phyloP scores from a whole-genome alignment of 208 protist species.

The Crithidia bombi region DNA sequence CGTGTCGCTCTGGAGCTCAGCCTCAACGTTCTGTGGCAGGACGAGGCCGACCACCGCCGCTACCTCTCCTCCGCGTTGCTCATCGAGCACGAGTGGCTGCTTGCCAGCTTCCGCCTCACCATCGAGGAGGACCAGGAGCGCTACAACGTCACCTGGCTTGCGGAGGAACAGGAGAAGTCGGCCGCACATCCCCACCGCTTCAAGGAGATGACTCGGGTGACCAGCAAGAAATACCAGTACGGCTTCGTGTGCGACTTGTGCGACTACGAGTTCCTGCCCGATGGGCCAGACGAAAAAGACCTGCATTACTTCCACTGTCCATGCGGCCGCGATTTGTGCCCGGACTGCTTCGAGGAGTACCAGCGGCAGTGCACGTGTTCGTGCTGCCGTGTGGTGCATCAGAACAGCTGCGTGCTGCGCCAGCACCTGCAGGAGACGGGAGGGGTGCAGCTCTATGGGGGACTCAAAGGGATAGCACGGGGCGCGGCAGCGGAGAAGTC shows the following conservation, averaged over 20 bases:
- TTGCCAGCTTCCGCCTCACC: slow-evolving; percentile 56
- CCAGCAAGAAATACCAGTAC: slow-evolving; percentile 65
- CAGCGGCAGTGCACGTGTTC: slow-evolving; percentile 66
- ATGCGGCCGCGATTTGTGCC: slow-evolving; percentile 87
- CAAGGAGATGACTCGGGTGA: slow-evolving; percentile 50
- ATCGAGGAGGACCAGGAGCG: slow-evolving; percentile 79
- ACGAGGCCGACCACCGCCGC: slow-evolving; percentile 44
- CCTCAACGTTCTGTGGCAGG: slow-evolving; percentile 30
- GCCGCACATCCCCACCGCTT: slow-evolving; percentile 81
- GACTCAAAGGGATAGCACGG: neutral
- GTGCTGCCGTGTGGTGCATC: slow-evolving; percentile 59
- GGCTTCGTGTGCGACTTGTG: slow-evolving; percentile 90
- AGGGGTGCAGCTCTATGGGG: slow-evolving; percentile 17
- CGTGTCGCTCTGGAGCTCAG: slow-evolving; percentile 28
- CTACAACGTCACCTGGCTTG: slow-evolving; percentile 79
- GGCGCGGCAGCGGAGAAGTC: neutral
- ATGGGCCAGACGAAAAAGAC: slow-evolving; percentile 30
- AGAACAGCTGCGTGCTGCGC: slow-evolving; percentile 69
- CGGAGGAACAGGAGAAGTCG: slow-evolving; percentile 76
- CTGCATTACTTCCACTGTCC: slow-evolving; percentile 86
- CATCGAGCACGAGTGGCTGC: slow-evolving; percentile 66
- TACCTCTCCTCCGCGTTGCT: slow-evolving; percentile 37
- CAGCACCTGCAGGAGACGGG: slow-evolving; percentile 49
- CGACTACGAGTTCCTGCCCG: slow-evolving; percentile 75
- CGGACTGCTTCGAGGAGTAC: slow-evolving; percentile 72